Evolutionary conservation across 106 monocot genomes (phyloP), one percentile per base, ranked within the genome.

Genomic region (Xerophyta viscosa): DNA sequence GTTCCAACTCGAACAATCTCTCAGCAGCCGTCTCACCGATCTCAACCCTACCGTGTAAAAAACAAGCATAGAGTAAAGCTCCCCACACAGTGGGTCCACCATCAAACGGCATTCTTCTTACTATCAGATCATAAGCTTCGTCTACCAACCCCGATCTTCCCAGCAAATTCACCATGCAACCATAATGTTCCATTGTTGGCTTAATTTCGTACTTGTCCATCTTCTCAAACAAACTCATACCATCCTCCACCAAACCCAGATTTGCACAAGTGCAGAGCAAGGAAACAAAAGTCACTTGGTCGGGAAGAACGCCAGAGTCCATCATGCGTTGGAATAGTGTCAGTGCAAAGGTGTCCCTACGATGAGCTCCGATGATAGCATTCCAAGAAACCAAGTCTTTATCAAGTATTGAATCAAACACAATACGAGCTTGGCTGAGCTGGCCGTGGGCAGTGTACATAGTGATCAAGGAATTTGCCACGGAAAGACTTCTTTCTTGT

Each of bases 331-430:
- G 23, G 54, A 78, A 93, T n/a, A 93, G 17, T 2, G 5, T 8
- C 8, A 93, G 29, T 24, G 61, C 77, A 5, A 41, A 43, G 2
- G 15, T 36, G 47, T 74, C 59, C 14, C 62, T 50, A 4, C 65
- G 39, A 58, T 85, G 72, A 20, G 81, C 78, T 0, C 63, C 47
- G 31, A 96, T 81, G 4, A 96, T 78, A 9, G 88, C 37, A 24
- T 96, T 96, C 94, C 88, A 96, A 4, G 88, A 74, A 6, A 89
- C 63, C 9, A 84, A 50, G 60, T 96, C 88, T 57, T 69, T 96
- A 14, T 70, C 54, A 2, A 55, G 60, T 69, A 89, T 88, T 3
- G 66, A 37, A 24, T 73, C 54, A 50, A 96, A 96, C 7, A 79
- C 31, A 12, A 3, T 27, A 11, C 64, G n/a, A 21, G 78, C 75